A percentile compares a stretch with the other conserved stretches of the same genome.
These are phyloP conservation scores for Pyrenophora seminiperda DNA, from an alignment of 2,329 filamentous ascomycete species.

Conservation along the genomic window DNA sequence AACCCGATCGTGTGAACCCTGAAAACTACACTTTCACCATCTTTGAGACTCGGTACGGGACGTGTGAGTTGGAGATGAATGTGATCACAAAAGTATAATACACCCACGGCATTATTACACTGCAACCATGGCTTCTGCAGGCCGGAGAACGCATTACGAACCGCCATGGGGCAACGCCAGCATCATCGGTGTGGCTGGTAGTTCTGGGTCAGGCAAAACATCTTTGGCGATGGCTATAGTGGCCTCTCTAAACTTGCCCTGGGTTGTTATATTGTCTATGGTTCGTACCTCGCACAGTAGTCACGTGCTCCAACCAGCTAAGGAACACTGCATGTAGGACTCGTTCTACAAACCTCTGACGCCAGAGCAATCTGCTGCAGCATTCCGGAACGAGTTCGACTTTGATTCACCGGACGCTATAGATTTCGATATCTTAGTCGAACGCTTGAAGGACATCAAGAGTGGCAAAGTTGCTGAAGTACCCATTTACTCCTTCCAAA, in stretches of 20 bases:
- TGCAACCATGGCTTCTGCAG: constrained; percentile 30
- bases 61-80: constrained; percentile 14
- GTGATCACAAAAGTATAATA: constrained; percentile 6
- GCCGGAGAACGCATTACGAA: constrained; percentile 71
- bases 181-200: constrained; percentile 95
- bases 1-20: constrained; percentile 19
- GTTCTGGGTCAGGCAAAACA: constrained; percentile 94
- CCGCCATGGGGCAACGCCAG: constrained; percentile 96
- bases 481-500: constrained; percentile 91
- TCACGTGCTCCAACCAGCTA: constrained; percentile 33
- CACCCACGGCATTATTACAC: not conserved
- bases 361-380: constrained; percentile 75
- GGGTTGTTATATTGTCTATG: constrained; percentile 98
- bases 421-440: constrained; percentile 87
- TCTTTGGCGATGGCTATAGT: constrained; percentile 92
- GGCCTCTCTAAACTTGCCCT: constrained; percentile 85
- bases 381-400: constrained; percentile 91
- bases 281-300: constrained; percentile 54
- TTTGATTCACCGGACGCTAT: constrained; percentile 94
- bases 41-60: constrained; percentile 13
- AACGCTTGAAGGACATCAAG: constrained; percentile 82
- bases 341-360: constrained; percentile 95
- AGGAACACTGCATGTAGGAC: constrained; percentile 63
- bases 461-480: constrained; percentile 88
- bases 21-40: constrained; percentile 19